phyloP scores from a whole-genome alignment of 495 filamentous ascomycete species.

The Pyrenula aspistea region DNA sequence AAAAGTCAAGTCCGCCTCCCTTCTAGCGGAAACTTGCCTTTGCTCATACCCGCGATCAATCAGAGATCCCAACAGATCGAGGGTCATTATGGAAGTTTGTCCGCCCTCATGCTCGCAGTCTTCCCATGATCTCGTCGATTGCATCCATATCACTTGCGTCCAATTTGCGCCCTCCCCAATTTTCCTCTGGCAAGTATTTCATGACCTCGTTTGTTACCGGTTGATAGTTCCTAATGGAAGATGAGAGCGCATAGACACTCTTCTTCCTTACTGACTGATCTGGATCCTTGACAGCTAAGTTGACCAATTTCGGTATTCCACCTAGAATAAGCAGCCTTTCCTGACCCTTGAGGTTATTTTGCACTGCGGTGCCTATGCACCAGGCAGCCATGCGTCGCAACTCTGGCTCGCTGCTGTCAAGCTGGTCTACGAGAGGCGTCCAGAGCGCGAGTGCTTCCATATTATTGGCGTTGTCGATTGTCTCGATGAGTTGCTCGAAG shows the following conservation, averaged over 20 bases:
- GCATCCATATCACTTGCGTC: slow-evolving; percentile 79
- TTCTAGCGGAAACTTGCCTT: no score
- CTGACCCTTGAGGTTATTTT: slow-evolving; percentile 83
- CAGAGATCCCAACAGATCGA: no score
- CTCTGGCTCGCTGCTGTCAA: slow-evolving; percentile 55
- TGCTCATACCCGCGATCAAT: no score
- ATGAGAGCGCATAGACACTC: slow-evolving; percentile 77
- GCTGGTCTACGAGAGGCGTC: slow-evolving; percentile 59
- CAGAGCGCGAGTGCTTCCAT: slow-evolving; percentile 66
- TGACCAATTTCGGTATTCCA: slow-evolving; percentile 55
- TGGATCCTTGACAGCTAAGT: slow-evolving; percentile 45
- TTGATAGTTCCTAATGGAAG: slow-evolving; percentile 74
- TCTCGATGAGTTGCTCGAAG: slow-evolving; percentile 85
- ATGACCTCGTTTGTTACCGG: slow-evolving; percentile 51
- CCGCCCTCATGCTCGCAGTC: no score
- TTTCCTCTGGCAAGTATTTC: slow-evolving; percentile 50
- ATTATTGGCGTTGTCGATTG: slow-evolving; percentile 92
- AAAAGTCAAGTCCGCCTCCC: no score
- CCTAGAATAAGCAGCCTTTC: slow-evolving; percentile 63
- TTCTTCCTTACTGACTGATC: slow-evolving; percentile 67
- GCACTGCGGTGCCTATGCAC: slow-evolving; percentile 88
- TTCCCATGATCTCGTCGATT: slow-evolving; percentile 55
- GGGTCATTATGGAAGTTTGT: no score
- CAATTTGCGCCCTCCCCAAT: slow-evolving; percentile 41
- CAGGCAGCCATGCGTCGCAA: slow-evolving; percentile 75